Evolutionary conservation across 108 stramenopile genomes (phyloP).

Genomic region (Cyclotella choctawhatcheeana): DNA sequence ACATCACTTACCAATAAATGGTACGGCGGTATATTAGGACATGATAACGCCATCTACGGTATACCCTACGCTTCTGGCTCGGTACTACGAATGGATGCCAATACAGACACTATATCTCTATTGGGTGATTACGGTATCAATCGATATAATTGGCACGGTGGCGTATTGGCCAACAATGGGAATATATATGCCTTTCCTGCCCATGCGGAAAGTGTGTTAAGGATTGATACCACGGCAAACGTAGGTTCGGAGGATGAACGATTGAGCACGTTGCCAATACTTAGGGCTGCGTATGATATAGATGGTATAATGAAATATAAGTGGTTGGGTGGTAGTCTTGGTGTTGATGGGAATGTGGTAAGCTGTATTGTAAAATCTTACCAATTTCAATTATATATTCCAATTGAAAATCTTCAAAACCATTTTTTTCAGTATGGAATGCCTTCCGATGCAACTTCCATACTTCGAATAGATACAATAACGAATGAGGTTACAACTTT

Average conservation of each 20-base stretch:
- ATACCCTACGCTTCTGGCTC: slow-evolving; percentile 71
- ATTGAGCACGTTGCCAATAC: slow-evolving; percentile 51
- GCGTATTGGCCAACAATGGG: slow-evolving; percentile 59
- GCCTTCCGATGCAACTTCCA: slow-evolving; percentile 72
- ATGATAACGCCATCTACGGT: slow-evolving; percentile 82
- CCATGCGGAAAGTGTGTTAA: slow-evolving; percentile 68
- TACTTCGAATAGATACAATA: slow-evolving; percentile 39
- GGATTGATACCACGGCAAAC: slow-evolving; percentile 70
- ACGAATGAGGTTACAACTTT: slow-evolving; percentile 47
- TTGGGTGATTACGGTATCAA: slow-evolving; percentile 75
- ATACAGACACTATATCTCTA: slow-evolving; percentile 57
- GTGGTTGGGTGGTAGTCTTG: slow-evolving; percentile 84
- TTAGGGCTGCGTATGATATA: slow-evolving; percentile 56
- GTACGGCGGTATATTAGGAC: slow-evolving; percentile 83
- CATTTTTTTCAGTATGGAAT: slow-evolving; percentile 58
- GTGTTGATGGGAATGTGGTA: slow-evolving; percentile 76
- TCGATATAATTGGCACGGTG: slow-evolving; percentile 88
- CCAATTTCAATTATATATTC: neutral
- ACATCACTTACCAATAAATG: slow-evolving; percentile 74
- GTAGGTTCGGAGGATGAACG: slow-evolving; percentile 7
- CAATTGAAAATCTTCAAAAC: neutral
- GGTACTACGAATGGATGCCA: slow-evolving; percentile 73
- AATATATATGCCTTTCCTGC: slow-evolving; percentile 80
- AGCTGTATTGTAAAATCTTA: neutral
- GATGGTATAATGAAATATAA: slow-evolving; percentile 67